Base-by-base conservation (phyloP, 371 early-diverging fungal species). In the Dinochytrium kinnereticum region DNA sequence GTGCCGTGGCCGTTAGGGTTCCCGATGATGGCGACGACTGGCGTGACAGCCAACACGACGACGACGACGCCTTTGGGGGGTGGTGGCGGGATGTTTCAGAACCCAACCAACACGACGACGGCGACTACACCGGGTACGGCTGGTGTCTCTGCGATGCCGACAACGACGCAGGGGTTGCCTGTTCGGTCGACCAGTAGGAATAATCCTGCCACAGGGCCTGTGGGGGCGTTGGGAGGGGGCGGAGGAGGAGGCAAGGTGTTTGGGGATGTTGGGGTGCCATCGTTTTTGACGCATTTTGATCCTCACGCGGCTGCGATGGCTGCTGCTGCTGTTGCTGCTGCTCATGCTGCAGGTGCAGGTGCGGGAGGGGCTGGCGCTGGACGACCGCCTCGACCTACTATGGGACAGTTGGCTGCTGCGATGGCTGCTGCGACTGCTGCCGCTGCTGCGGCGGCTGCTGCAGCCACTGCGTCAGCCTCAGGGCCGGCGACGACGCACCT, bases 161-260 rank as follows among this genome's bases (percentile, higher is more conserved):
- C 21, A 55, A 15, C 30, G 15, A 55, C 26, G 7, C 57, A 24
- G 24, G 24, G 24, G 26, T 30, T 30, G 57, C 57, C 57, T 17
- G 57, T 26, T 26, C 57, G 57, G 57, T 55, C 57, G 28, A 55
- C 57, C 10, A 55, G 57, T 26, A 17, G 57, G 10, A n/a, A n/a
- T n/a, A n/a, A n/a, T n/a, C n/a, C n/a, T n/a, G n/a, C n/a, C n/a
- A n/a, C n/a, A n/a, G n/a, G n/a, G n/a, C n/a, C n/a, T n/a, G n/a
- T n/a, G n/a, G n/a, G n/a, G n/a, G n/a, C n/a, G n/a, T n/a, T n/a
- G n/a, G n/a, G n/a, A n/a, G n/a, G n/a, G n/a, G n/a, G n/a, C n/a
- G n/a, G n/a, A n/a, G n/a, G n/a, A n/a, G n/a, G n/a, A n/a, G n/a
- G n/a, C n/a, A n/a, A n/a, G n/a, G n/a, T n/a, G n/a, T n/a, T n/a